Base-by-base conservation (phyloP, 306 rosid species). In the Ormosia emarginata region DNA sequence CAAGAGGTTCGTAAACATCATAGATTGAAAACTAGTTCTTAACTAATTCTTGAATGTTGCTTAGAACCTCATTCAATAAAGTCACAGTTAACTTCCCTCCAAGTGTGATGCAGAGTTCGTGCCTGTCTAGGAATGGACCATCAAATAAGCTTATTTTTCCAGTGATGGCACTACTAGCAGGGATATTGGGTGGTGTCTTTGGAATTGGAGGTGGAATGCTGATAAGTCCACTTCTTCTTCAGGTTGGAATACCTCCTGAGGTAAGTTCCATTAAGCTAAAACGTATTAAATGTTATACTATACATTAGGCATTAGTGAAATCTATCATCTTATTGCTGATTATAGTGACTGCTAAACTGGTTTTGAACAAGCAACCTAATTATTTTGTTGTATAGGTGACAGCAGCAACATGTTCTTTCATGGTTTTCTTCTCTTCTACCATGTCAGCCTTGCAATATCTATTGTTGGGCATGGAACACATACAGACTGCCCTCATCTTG, bases 171-270 rank as follows among this genome's bases (percentile, higher is more conserved):
- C 72, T 90, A 44, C 67, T 88, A 36, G 90, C 97, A 7, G 97
- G 97, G 77, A 78, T 88, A 13, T 80, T 93, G 83, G 97, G 97
- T 18, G 97, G 97, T 33, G 86, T 90, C 55, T 93, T 93, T 85
- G 97, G 97, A 47, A 93, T 93, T 43, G 94, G 97, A 44, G 97
- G 97, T 79, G 97, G 97, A 66, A 93, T 93, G 96, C 91, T 93
- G n/a, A 88, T 93, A 62, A 93, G 96, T 81, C 97, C 97, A 34
- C 90, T 93, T 63, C 96, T 93, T 78, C 90, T 93, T 14, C 97
- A 93, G 7, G 88, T 90, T 56, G 96, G 96, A 59, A 82, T 93
- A 85, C 82, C 84, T 12, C 97, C 94, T 7, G 88, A 91, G 92
- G 96, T 88, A 69, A 78, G 77, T 50, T 67, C 58, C 18, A 32